Base-by-base conservation (phyloP, 495 filamentous ascomycete species). In the Copromyces sp. region DNA sequence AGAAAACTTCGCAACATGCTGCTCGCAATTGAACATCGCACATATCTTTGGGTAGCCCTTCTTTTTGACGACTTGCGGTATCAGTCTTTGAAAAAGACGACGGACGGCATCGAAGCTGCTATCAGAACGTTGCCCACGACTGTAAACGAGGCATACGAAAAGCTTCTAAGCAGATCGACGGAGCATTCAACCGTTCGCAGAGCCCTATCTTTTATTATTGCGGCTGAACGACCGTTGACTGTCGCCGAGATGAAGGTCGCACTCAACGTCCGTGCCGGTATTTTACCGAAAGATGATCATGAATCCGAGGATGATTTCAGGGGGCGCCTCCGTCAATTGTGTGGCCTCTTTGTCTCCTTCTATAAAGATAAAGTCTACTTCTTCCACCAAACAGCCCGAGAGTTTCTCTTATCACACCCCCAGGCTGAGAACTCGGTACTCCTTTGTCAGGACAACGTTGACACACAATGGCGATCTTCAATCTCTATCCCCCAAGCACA, bases 121-220 rank as follows among this genome's bases (percentile, higher is more conserved):
- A 39, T 73, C 61, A 61, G 44, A 39, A 69, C 73, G 5, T 72
- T 84, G 41, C 84, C 84, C 9, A 17, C 70, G 11, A 78, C 76
- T 7, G 79, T 85, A 11, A 71, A 83, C 16, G 74, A 79, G 1
- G 83, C 82, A 32, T 87, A 87, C 72, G 81, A 83, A 0, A 75
- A 72, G 37, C 83, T 87, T n/a, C 76, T 86, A 1, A 42, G 39
- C 14, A 77, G 74, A 72, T 79, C 75, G 5, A 37, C 70, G 17
- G 78, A 83, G 38, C 9, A 53, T 12, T 40, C 68, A 2, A 72
- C 76, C 16, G 84, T 82, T 11, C 74, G 44, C 39, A 81, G 73
- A 53, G 61, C 85, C 0, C 75, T 87, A 9, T 78, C 79, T 24
- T 78, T 85, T 24, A 73, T 87, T 0, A 20, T 85, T 39, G 83